Evolutionary conservation across 805 yeast genomes (phyloP), one percentile per base, ranked within the genome.

Genomic region (Saccharomycopsis capsularis): DNA sequence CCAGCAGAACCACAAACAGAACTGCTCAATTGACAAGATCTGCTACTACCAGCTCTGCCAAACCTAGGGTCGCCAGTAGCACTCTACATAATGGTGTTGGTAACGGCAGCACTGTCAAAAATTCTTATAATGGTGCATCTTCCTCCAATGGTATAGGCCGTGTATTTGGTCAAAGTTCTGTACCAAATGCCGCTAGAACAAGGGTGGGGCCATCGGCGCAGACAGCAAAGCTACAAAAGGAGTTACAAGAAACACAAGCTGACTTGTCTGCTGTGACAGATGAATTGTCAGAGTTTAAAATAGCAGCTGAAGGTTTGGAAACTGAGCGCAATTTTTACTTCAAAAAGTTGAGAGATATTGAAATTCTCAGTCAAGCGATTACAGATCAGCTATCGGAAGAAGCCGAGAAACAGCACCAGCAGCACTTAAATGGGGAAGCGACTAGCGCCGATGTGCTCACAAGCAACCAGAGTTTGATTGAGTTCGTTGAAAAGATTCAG

Each of bases 321-420:
- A 76, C 85, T 1, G 97, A 93, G 63, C 78, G 98, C 54, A 85
- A 86, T 63, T 88, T 91, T 60, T 93, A 93, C 64, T 91, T 86
- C 67, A 81, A 84, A 59, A 93, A 91, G 66, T 69, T 93, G 46
- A 75, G 96, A 55, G 95, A 86, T 51, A 85, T 93, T 48, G 99
- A 93, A 64, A 78, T 87, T 24, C 66, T 90, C 42, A 76, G 83
- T 23, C 88, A 84, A 59, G 75, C 81, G 22, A 71, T 80, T 9
- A 74, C 71, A 45, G 83, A 79, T 46, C 72, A 75, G 46, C 62
- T 76, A 42, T 67, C 74, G 25, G 70, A 66, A 42, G 67, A 68
- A n/a, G 63, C 63, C 7, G 66, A 69, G 37, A 64, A 63, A 53
- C 67, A 46, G 59, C 47, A 64, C 11, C 66, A 64, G 39, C 50